These are phyloP conservation scores for Edaphochlamys debaryana DNA, from an alignment of 139 green algal species.

Conservation along the genomic window DNA sequence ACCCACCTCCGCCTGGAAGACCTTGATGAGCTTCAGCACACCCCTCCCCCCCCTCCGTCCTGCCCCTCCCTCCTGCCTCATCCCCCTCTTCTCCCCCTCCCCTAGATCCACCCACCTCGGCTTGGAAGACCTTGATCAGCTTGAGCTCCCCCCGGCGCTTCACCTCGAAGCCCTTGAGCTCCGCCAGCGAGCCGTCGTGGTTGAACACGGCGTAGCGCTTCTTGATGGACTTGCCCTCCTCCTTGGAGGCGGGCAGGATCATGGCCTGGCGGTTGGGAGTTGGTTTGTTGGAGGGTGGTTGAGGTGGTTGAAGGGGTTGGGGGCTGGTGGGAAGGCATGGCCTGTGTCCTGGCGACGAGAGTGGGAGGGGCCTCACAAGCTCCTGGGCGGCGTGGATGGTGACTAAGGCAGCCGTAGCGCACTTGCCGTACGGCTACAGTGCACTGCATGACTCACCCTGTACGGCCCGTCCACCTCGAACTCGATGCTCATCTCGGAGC, in stretches of 20 bases:
- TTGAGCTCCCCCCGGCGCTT: conserved; percentile 98
- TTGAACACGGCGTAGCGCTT: conserved; percentile 99
- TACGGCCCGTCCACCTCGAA: conserved; percentile 97
- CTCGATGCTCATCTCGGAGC: conserved; percentile 95
- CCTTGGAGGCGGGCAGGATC: conserved; percentile 94
- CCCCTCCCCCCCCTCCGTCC: too few species aligned
- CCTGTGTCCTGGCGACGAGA: neutral
- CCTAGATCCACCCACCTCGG: conserved; percentile 48
- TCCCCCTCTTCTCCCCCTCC: neutral
- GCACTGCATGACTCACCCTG: conserved; percentile 79
- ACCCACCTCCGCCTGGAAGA: too few species aligned
- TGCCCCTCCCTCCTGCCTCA: neutral
- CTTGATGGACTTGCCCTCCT: conserved; percentile 99
- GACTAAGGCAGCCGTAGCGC: too few species aligned
- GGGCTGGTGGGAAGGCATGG: too few species aligned
- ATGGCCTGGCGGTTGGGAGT: conserved; percentile 75
- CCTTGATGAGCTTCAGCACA: neutral
- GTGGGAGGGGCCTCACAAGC: neutral
- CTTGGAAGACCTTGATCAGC: conserved; percentile 99
- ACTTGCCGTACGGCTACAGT: too few species aligned
- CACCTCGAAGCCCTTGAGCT: conserved; percentile 97
- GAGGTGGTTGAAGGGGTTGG: neutral
- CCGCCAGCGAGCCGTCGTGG: conserved; percentile 90
- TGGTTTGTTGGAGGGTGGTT: neutral
- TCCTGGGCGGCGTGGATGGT: too few species aligned